Evolutionary conservation across 345 rosid genomes (phyloP).

Genomic region (Linum usitatissimum): DNA sequence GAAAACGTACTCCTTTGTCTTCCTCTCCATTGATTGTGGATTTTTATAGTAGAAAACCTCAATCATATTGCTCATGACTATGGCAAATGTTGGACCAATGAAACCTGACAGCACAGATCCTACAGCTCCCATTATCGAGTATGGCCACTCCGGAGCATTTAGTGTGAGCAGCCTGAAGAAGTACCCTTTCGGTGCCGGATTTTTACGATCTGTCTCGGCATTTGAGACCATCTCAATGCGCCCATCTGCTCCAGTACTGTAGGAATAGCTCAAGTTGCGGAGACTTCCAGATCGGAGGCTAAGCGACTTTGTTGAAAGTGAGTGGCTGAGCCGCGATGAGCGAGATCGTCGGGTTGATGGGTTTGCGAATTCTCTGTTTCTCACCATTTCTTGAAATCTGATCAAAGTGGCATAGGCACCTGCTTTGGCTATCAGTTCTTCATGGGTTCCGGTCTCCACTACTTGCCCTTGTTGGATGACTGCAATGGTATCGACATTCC

Average conservation of each 20-base stretch:
- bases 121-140: conserved; percentile 90
- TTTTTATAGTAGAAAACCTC: conserved; percentile 94
- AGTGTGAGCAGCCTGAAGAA: conserved; percentile 84
- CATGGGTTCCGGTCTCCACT: conserved; percentile 94
- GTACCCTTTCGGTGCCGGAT: conserved; percentile 83
- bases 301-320: conserved; percentile 84
- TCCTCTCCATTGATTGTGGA: conserved; percentile 82
- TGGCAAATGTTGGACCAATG: conserved; percentile 91
- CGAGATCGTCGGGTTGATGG: conserved; percentile 79
- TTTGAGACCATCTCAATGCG: conserved; percentile 94
- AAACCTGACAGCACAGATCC: conserved; percentile 94
- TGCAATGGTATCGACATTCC: conserved; percentile 85
- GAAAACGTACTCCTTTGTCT: conserved; percentile 94
- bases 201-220: conserved; percentile 87
- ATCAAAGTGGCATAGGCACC: conserved; percentile 89
- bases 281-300: conserved; percentile 94
- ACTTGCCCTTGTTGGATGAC: conserved; percentile 97
- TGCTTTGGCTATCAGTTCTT: conserved; percentile 66
- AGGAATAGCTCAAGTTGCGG: conserved; percentile 90
- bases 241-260: conserved; percentile 96
- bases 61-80: conserved; percentile 95
- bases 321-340: conserved; percentile 78
- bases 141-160: conserved; percentile 98
- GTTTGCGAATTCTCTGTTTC: conserved; percentile 76
- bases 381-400: conserved; percentile 91